Evolutionary conservation across 1,284 basidiomycete genomes (phyloP), one percentile per base, ranked within the genome.

Genomic region (Fomitopsis schrenkii): DNA sequence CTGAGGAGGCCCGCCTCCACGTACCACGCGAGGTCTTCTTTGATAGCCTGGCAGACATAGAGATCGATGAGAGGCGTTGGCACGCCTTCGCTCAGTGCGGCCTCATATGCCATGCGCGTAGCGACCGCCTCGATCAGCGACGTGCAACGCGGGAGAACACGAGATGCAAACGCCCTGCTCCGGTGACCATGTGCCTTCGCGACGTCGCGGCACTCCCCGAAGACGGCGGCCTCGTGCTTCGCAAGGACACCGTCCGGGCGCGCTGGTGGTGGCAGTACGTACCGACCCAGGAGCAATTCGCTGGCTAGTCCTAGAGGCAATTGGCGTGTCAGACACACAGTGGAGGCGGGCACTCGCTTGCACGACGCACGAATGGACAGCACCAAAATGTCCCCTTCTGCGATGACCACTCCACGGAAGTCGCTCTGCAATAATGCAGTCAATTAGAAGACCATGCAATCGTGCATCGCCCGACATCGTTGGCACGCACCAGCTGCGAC

Each of bases 51-150:
- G 3, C 64, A 65, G 2, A 63, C 66, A 59, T 71, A 74, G 10
- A 75, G 42, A 19, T 63, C 64, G n/a, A 67, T 48, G 19, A 74
- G 60, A 1, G 33, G 35, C 2, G 50, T 15, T 14, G 62, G 55
- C 17, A 75, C 57, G 1, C 62, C 63, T 0, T 61, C 64, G 3
- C 56, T 67, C 33, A 68, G 30, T 2, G 73, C 73, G 2, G 72
- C 70, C 6, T 73, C 72, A 58, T 70, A 72, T 17, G 75, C 72
- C 60, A 74, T 67, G 26, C 74, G 67, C 40, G 71, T 67, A 1
- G 74, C 74, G 42, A 76, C 71, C 15, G 72, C 68, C 42, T 68
- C 61, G 30, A 33, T 22, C 7, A 50, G 28, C 14, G 48, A 33
- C 28, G 30, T 6, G 48, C 48, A 50, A 6, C 26, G 48, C 14